Evolutionary conservation across 257 asterid genomes (phyloP).

Genomic region (Voacanga thouarsii): DNA sequence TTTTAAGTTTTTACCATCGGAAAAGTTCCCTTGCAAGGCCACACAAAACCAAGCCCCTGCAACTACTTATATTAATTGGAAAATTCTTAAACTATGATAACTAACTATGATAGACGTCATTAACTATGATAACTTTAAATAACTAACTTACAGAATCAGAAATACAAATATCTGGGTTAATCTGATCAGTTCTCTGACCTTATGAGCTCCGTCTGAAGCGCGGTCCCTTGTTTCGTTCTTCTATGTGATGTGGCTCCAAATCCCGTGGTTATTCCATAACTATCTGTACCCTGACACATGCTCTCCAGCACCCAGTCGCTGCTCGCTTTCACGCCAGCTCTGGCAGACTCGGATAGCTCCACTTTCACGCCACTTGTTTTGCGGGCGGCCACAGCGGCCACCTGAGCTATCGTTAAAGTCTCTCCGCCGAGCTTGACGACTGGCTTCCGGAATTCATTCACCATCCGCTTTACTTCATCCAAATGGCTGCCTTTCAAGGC

Average conservation of each 20-base stretch:
- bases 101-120: no score
- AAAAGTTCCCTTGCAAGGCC: no score
- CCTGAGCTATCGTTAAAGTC: slow-evolving; percentile 22
- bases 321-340: slow-evolving; percentile 25
- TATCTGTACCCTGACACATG: slow-evolving; percentile 24
- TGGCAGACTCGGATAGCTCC: slow-evolving; percentile 28
- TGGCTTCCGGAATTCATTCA: slow-evolving; percentile 17
- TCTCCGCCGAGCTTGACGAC: slow-evolving; percentile 22
- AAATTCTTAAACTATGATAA: no score
- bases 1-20: no score
- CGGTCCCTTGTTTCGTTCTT: slow-evolving; percentile 24
- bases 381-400: slow-evolving; percentile 22
- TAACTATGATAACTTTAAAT: no score
- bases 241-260: slow-evolving; percentile 31
- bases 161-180: no score
- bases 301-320: slow-evolving; percentile 36
- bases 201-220: slow-evolving; percentile 29
- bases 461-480: slow-evolving; percentile 29
- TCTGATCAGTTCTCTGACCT: slow-evolving; percentile 3
- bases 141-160: no score
- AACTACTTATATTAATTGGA: no score
- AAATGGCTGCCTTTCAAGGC: slow-evolving; percentile 29
- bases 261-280: slow-evolving; percentile 31
- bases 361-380: slow-evolving; percentile 9
- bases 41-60: no score